Percentiles rank a stretch among this genome's conserved stretches.
phyloP scores from a whole-genome alignment of 176 grass and related monocot genomes.

The Puccinellia tenuiflora region DNA sequence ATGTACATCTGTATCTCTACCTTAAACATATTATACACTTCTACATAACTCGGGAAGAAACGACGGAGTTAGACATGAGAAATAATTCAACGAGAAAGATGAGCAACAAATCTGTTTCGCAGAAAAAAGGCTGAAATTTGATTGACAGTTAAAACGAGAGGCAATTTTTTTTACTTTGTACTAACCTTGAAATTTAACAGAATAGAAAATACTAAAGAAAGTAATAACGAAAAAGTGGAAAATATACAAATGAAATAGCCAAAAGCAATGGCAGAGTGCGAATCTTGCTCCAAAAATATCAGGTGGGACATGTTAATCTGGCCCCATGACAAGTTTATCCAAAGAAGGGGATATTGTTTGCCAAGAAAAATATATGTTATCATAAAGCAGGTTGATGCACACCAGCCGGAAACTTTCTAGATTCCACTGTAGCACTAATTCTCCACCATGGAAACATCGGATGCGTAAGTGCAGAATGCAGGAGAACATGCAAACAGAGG shows the following conservation, averaged over 20 bases:
- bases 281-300: too few relatives aligned
- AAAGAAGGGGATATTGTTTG: not conserved
- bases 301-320: too few relatives aligned
- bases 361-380: not conserved
- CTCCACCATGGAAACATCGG: not conserved
- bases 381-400: not conserved
- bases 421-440: not conserved
- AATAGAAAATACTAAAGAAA: not conserved
- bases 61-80: too few relatives aligned
- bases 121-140: too few relatives aligned
- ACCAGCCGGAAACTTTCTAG: not conserved
- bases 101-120: too few relatives aligned
- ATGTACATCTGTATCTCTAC: too few relatives aligned
- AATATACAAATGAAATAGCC: not conserved
- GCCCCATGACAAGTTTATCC: not conserved
- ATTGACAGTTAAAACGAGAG: too few relatives aligned
- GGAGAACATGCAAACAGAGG: not conserved
- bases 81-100: too few relatives aligned
- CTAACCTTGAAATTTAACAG: not conserved
- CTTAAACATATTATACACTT: too few relatives aligned
- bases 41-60: too few relatives aligned
- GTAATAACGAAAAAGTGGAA: not conserved
- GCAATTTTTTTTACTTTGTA: not conserved
- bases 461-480: not conserved
- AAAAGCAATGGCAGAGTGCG: too few relatives aligned